phyloP scores from a whole-genome alignment of 305 asterid genomes.

The Coffea humblotiana region DNA sequence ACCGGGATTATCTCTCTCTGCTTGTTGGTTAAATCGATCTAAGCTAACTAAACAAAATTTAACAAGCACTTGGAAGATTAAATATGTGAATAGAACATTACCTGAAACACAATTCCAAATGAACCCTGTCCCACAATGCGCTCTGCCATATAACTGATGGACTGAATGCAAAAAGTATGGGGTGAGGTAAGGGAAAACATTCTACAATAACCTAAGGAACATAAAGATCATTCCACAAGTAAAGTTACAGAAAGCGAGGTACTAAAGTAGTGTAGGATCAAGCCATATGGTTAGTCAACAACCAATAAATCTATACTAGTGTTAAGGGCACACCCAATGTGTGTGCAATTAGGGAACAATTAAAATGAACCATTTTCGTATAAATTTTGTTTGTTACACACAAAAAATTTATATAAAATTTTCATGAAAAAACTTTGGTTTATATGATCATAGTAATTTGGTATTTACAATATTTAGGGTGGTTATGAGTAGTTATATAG shows the following conservation, averaged over 20 bases:
- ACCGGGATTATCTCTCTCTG: too few species aligned
- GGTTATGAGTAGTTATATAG: too few species aligned
- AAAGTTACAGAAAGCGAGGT: neutral
- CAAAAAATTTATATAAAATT: too few species aligned
- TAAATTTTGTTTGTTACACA: too few species aligned
- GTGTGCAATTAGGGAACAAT: too few species aligned
- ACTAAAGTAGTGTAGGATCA: neutral
- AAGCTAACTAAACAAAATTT: neutral
- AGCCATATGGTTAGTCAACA: neutral
- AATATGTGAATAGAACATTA: constrained; percentile 12
- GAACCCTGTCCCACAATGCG: constrained; percentile 85
- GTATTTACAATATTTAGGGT: too few species aligned
- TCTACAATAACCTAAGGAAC: neutral
- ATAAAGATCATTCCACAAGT: neutral
- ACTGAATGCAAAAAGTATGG: constrained; percentile 34
- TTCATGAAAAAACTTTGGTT: too few species aligned
- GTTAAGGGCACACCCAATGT: too few species aligned
- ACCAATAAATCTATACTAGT: neutral
- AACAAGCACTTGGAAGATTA: neutral
- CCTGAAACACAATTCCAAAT: constrained; percentile 86
- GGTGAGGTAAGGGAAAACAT: neutral
- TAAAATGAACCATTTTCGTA: too few species aligned
- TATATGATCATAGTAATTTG: too few species aligned
- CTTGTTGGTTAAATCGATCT: neutral
- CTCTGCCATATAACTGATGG: constrained; percentile 90